These are phyloP conservation scores for Chaetomium cochliodes DNA, from an alignment of 495 filamentous ascomycete species.

Conservation along the genomic window DNA sequence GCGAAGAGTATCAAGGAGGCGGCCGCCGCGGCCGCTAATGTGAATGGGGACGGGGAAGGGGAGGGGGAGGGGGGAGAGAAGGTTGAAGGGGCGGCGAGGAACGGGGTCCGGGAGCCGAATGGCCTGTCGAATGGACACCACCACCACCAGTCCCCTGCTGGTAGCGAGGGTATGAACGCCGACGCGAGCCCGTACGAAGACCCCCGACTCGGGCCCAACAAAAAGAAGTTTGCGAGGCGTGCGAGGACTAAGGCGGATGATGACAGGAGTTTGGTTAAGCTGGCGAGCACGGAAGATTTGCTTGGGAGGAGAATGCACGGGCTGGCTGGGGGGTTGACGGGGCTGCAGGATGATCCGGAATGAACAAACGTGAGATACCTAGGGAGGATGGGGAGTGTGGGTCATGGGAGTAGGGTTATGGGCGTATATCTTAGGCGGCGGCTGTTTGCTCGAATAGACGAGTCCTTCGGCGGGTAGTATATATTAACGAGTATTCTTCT, in stretches of 20 bases:
- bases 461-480: no score
- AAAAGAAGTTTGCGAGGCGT: slow-evolving; percentile 12
- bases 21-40: neutral
- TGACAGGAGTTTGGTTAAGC: slow-evolving; percentile 63
- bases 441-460: no score
- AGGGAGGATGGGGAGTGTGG: neutral
- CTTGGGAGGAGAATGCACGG: slow-evolving; percentile 82
- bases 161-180: neutral
- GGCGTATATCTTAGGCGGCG: neutral
- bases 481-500: no score
- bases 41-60: neutral
- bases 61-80: neutral
- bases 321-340: slow-evolving; percentile 74
- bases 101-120: no score
- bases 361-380: slow-evolving; percentile 14
- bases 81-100: neutral
- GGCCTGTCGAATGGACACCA: neutral
- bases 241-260: slow-evolving; percentile 34
- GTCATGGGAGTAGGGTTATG: neutral
- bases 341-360: slow-evolving; percentile 53
- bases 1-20: slow-evolving; percentile 29
- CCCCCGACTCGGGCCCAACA: neutral
- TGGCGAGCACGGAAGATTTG: slow-evolving; percentile 82
- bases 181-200: neutral
- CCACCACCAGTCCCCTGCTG: neutral